These are phyloP conservation scores for Alternaria rosae DNA, from an alignment of 2,329 filamentous ascomycete species.

Conservation along the genomic window DNA sequence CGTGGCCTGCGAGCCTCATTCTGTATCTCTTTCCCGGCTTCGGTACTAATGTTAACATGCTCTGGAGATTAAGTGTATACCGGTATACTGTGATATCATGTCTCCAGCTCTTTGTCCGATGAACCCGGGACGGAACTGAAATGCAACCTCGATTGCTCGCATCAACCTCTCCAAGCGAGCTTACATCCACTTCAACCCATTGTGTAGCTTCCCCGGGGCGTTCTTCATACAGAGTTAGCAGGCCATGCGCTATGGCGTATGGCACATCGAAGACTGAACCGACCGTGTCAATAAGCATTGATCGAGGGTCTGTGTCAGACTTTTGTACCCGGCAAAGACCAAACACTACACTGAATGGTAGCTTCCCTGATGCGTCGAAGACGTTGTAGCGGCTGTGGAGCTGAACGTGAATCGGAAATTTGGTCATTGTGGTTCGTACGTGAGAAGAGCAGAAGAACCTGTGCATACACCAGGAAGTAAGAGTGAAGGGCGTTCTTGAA, in stretches of 20 bases:
- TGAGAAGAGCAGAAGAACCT: neutral
- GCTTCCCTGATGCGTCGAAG: neutral
- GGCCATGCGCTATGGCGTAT: conserved; percentile 1
- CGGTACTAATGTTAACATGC: neutral
- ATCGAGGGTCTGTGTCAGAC: neutral
- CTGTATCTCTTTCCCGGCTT: neutral
- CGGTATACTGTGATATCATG: neutral
- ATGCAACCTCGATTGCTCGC: neutral
- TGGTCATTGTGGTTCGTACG: neutral
- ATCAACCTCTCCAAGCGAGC: neutral
- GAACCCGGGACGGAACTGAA: neutral
- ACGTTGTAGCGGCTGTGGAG: neutral
- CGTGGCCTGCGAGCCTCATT: neutral
- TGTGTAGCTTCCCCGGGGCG: neutral
- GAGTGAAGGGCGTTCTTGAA: neutral
- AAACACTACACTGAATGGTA: conserved; percentile 1
- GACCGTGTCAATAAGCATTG: conserved; percentile 1
- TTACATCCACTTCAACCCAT: neutral
- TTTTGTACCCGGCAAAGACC: neutral
- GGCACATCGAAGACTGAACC: conserved; percentile 7
- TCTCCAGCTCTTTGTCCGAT: neutral
- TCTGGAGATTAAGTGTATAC: neutral
- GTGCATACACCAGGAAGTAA: neutral
- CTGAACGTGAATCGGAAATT: neutral
- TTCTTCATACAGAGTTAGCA: conserved; percentile 1